Conservation (phyloP, 768 basidiomycete genomes). For the Tulasnella sp. region DNA sequence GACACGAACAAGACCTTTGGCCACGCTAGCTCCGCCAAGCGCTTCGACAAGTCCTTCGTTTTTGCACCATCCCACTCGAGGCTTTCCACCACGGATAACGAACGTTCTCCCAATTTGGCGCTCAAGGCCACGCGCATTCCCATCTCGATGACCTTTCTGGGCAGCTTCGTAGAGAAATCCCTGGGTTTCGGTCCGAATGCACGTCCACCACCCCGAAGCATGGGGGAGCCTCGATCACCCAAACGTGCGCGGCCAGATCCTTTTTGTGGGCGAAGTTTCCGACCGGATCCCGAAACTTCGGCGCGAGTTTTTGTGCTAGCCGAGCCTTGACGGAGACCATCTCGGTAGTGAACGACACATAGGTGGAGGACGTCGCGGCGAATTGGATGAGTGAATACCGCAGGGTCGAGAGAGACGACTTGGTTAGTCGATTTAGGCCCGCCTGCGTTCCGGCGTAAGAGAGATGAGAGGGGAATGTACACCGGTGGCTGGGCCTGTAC, state of each 20-base stretch:
- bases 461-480: constrained; percentile 37
- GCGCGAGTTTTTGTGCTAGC: constrained; percentile 89
- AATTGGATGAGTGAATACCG: constrained; percentile 83
- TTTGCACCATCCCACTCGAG: constrained; percentile 74
- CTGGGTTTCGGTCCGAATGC: constrained; percentile 91
- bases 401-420: constrained; percentile 47
- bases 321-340: constrained; percentile 88
- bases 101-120: constrained; percentile 72
- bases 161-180: constrained; percentile 88
- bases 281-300: constrained; percentile 86
- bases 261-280: constrained; percentile 90
- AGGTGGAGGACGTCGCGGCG: constrained; percentile 92
- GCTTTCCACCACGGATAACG: constrained; percentile 73
- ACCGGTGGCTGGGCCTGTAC: constrained; percentile 26
- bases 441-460: constrained; percentile 34
- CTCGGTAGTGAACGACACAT: constrained; percentile 85
- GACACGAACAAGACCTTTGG: constrained; percentile 77
- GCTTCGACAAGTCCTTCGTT: constrained; percentile 66
- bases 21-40: constrained; percentile 67
- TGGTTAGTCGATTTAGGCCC: constrained; percentile 28
- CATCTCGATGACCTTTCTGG: constrained; percentile 91
- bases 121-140: constrained; percentile 91
- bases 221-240: constrained; percentile 84
- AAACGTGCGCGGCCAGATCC: constrained; percentile 88
- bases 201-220: constrained; percentile 88